Evolutionary conservation across 2,329 filamentous ascomycete species (phyloP).

Genomic region (Pestalotiopsis sp.): DNA sequence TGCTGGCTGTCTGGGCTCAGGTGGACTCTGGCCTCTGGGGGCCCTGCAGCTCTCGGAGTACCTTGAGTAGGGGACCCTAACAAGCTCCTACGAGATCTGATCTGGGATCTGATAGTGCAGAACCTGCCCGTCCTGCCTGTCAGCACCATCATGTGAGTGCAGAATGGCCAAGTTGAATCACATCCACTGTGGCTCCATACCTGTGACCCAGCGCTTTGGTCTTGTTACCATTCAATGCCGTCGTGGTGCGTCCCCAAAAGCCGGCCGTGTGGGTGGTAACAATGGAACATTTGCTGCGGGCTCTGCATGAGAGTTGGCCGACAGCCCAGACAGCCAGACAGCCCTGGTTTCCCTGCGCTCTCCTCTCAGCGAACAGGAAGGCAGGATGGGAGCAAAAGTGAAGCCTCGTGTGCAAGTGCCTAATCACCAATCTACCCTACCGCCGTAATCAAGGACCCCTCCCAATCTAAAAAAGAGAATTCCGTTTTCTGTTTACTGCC

Average conservation of each 20-base stretch:
- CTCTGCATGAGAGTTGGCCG: not conserved
- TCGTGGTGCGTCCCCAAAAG: not conserved
- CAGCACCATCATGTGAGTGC: not conserved
- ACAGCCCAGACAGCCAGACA: not conserved
- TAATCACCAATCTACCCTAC: not conserved
- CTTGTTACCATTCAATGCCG: conserved; percentile 7
- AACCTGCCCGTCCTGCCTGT: not conserved
- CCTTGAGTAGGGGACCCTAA: not conserved
- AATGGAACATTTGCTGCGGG: not conserved
- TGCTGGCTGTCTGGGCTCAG: not conserved
- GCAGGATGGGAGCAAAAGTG: not conserved
- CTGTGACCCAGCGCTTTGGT: conserved; percentile 8
- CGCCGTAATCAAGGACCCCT: not conserved
- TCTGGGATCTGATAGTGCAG: not conserved
- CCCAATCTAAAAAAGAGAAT: not conserved
- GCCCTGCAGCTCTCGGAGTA: not conserved
- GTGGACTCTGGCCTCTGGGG: not conserved
- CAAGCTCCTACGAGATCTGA: not conserved
- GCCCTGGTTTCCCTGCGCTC: not conserved
- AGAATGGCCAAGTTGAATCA: not conserved
- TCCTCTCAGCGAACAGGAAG: not conserved
- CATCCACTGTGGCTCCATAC: not conserved
- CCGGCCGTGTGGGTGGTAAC: not conserved
- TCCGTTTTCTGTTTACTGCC: no score
- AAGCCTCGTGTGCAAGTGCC: not conserved